Base-by-base conservation (phyloP, 2,329 filamentous ascomycete species). In the Pseudogymnoascus sp. region DNA sequence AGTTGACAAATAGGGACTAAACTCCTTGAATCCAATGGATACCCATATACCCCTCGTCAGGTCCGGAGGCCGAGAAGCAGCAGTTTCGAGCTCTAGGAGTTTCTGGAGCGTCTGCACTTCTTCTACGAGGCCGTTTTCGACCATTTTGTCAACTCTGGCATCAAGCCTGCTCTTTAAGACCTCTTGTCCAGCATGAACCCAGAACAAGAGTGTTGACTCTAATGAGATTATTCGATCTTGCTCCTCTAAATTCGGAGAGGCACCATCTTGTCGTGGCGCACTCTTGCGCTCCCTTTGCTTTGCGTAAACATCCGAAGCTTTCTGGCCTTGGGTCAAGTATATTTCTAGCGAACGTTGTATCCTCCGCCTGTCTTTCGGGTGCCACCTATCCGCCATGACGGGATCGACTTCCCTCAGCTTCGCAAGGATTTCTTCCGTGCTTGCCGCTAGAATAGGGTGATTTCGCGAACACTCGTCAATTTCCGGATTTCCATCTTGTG, bases 21-120 rank as follows among this genome's bases (percentile, higher is more conserved):
- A 89, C 72, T 99, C 91, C 73, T 96, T 97, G 76, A 92, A 97
- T 0, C 95, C 95, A 66, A 99, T 99, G 1, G 93, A 95, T 62
- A 96, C 89, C 92, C 93, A 99, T 46, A 99, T 96, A 0, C 95
- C 96, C 62, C 87, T 86, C 1, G 84, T 89, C 67, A 85, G 82
- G 71, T 97, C 91, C 1, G 95, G 76, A 0, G 75, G 67, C 1
- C 79, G 74, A 0, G 85, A 88, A 1, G 77, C 70, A 0, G 77
- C 72, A 59, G 77, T 72, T 62, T 80, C 75, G 3, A 75, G 68
- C 14, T 76, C 69, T 1, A 82, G 75, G 65, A 82, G 81, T 1
- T 75, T 71, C 11, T 78, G 77, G 69, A 90, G 79, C 1, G 73
- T 76, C 40, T 79, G 71, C 0, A 88, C 85, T 74, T 91, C 88